phyloP scores from a whole-genome alignment of 768 basidiomycete species.

The Amanita pallidorosea region DNA sequence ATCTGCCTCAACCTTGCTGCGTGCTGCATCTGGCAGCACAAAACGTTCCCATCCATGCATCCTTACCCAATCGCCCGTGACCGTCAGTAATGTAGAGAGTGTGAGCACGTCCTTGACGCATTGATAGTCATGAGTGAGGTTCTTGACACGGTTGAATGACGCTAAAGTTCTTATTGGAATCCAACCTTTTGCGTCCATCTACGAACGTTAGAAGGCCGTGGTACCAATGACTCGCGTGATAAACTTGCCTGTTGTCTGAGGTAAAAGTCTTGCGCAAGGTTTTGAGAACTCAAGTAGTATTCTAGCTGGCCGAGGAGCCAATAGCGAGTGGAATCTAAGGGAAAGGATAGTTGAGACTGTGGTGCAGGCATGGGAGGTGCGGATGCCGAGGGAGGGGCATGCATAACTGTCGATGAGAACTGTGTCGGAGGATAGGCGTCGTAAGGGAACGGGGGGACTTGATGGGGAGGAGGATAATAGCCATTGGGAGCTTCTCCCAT shows the following conservation, averaged over 20 bases:
- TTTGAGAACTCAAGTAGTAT: constrained; percentile 87
- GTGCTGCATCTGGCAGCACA: constrained; percentile 51
- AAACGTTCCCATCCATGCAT: constrained; percentile 57
- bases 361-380: constrained; percentile 35
- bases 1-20: constrained; percentile 25
- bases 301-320: constrained; percentile 78
- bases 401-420: constrained; percentile 13
- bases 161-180: constrained; percentile 72
- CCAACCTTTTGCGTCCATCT: constrained; percentile 93
- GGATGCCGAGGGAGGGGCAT: constrained; percentile 15
- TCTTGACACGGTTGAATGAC: constrained; percentile 77
- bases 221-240: constrained; percentile 2
- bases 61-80: constrained; percentile 57
- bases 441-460: constrained; percentile 7
- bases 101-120: constrained; percentile 62
- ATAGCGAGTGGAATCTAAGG: constrained; percentile 55
- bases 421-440: constrained; percentile 11
- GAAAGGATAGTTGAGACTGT: constrained; percentile 34
- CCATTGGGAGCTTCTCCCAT: constrained; percentile 11
- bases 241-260: constrained; percentile 62
- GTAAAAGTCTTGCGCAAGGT: constrained; percentile 81
- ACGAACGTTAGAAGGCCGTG: constrained; percentile 3
- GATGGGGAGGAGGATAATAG: constrained; percentile 8
- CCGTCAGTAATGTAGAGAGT: constrained; percentile 61
- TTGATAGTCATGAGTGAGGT: constrained; percentile 45